phyloP scores from a whole-genome alignment of 2,329 filamentous ascomycete genomes.

The Xylariaceae sp. region DNA sequence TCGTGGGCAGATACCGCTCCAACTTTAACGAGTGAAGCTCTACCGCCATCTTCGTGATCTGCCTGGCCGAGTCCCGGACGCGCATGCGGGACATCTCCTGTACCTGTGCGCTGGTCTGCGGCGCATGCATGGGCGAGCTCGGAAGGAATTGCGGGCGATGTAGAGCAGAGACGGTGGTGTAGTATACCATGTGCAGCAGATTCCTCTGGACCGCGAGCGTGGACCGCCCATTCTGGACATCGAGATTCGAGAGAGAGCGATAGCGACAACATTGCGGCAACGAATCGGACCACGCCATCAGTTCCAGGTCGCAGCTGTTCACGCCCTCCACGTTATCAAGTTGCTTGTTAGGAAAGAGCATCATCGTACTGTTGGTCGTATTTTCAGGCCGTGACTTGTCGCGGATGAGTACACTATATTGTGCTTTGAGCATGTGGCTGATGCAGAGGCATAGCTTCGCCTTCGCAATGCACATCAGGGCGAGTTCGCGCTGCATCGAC shows the following conservation, averaged over 20 bases:
- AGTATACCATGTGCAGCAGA: constrained; percentile 90
- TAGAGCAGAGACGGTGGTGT: constrained; percentile 84
- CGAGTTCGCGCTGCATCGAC: constrained; percentile 71
- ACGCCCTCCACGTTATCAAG: constrained; percentile 79
- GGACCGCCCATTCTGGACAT: constrained; percentile 56
- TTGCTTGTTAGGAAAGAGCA: constrained; percentile 85
- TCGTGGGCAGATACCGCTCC: constrained; percentile 78
- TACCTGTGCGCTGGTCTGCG: constrained; percentile 58
- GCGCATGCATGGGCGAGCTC: constrained; percentile 53
- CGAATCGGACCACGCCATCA: constrained; percentile 71
- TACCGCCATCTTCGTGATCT: constrained; percentile 80
- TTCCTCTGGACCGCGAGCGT: constrained; percentile 69
- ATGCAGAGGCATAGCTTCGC: constrained; percentile 86
- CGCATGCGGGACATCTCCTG: constrained; percentile 80
- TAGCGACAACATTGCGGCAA: constrained; percentile 72
- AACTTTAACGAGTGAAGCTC: constrained; percentile 69
- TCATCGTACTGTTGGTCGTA: constrained; percentile 75
- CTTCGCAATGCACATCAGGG: constrained; percentile 86
- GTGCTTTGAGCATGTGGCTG: constrained; percentile 81
- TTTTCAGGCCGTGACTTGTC: constrained; percentile 74
- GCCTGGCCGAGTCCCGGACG: constrained; percentile 76
- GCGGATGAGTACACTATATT: constrained; percentile 87
- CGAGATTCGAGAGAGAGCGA: constrained; percentile 47
- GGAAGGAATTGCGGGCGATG: constrained; percentile 89
- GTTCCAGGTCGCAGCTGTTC: constrained; percentile 70